Percentiles rank a stretch among this genome's conserved stretches.
phyloP scores from a whole-genome alignment of 768 basidiomycete species.

The Tricholoma matsutake region DNA sequence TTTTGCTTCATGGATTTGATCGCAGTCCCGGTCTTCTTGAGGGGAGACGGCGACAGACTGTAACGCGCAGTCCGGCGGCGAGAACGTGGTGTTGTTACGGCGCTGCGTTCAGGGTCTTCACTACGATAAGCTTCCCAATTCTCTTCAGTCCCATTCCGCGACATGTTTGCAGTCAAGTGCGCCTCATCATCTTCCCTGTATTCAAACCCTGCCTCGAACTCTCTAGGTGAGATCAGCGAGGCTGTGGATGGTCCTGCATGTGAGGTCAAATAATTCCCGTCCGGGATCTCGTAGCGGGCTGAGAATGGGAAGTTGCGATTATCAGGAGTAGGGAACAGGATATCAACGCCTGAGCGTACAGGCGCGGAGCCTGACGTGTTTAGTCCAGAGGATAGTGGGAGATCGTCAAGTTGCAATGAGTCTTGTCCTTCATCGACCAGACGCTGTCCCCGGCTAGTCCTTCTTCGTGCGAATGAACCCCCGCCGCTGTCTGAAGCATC shows the following conservation, averaged over 20 bases:
- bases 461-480: slow-evolving; percentile 42
- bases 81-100: slow-evolving; percentile 36
- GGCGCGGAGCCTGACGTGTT: slow-evolving; percentile 16
- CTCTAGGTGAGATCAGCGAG: slow-evolving; percentile 42
- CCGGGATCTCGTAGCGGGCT: slow-evolving; percentile 32
- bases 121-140: slow-evolving; percentile 22
- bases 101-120: slow-evolving; percentile 49
- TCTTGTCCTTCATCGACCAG: slow-evolving; percentile 43
- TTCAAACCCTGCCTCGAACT: slow-evolving; percentile 37
- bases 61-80: slow-evolving; percentile 50
- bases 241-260: slow-evolving; percentile 49
- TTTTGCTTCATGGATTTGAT: slow-evolving; percentile 56
- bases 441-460: slow-evolving; percentile 56
- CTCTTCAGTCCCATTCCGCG: slow-evolving; percentile 29
- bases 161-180: slow-evolving; percentile 54
- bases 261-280: slow-evolving; percentile 37
- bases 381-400: slow-evolving; percentile 12
- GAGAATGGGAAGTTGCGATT: slow-evolving; percentile 33
- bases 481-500: slow-evolving; percentile 48
- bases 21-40: slow-evolving; percentile 58
- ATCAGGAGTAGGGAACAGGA: slow-evolving; percentile 50
- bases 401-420: slow-evolving; percentile 39
- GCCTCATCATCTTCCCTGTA: slow-evolving; percentile 57
- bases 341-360: slow-evolving; percentile 30
- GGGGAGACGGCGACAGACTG: slow-evolving; percentile 50